Conservation (phyloP, 176 grass and related monocot genomes). For the Raddia guianensis region DNA sequence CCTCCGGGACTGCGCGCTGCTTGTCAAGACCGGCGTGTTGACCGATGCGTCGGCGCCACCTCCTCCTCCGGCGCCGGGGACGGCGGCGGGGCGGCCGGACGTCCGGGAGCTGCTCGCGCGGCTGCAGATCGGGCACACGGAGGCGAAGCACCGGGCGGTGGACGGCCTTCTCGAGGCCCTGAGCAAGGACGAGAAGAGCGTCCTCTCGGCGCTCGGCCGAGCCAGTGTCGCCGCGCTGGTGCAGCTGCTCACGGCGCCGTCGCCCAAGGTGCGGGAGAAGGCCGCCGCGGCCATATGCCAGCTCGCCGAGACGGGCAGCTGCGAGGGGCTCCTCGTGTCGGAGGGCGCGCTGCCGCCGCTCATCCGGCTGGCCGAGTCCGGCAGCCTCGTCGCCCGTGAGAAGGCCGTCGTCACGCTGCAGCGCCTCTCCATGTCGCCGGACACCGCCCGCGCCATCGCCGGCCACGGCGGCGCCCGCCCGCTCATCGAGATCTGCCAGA, state of each 20-base stretch:
- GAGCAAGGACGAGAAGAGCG: slow-evolving; percentile 59
- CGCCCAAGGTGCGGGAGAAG: slow-evolving; percentile 74
- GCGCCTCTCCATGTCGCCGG: slow-evolving; percentile 58
- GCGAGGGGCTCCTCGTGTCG: slow-evolving; percentile 65
- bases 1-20: slow-evolving; percentile 81
- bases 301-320: slow-evolving; percentile 56
- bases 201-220: slow-evolving; percentile 65
- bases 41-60: slow-evolving; percentile 47
- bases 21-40: slow-evolving; percentile 84
- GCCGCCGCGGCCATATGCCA: slow-evolving; percentile 63
- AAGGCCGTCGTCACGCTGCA: slow-evolving; percentile 79
- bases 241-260: slow-evolving; percentile 73
- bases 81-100: slow-evolving; percentile 1
- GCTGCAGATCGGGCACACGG: slow-evolving; percentile 86
- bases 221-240: slow-evolving; percentile 70
- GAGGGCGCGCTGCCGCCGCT: slow-evolving; percentile 80
- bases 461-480: slow-evolving; percentile 69
- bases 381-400: slow-evolving; percentile 70
- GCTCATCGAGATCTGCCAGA: slow-evolving; percentile 80
- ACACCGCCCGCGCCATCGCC: slow-evolving; percentile 60
- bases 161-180: slow-evolving; percentile 68
- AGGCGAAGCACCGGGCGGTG: slow-evolving; percentile 70
- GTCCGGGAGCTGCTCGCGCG: slow-evolving; percentile 83
- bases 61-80: not conserved
- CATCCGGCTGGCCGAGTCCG: slow-evolving; percentile 81